phyloP scores from a whole-genome alignment of 2,329 filamentous ascomycete genomes.

The Ophiocordyceps camponoti-saundersi region DNA sequence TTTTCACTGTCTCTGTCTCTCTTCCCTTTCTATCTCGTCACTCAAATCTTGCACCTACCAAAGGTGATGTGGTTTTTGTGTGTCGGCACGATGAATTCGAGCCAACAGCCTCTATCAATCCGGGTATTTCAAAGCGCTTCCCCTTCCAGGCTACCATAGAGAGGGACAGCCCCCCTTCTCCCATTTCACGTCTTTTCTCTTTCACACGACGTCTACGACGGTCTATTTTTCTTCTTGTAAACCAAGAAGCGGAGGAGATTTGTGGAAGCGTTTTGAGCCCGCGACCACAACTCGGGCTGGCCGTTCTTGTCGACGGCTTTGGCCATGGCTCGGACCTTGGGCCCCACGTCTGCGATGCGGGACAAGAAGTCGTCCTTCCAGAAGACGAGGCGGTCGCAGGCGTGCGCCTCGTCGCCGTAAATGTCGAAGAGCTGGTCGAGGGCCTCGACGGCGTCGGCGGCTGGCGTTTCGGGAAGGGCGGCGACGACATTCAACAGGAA shows the following conservation, averaged over 20 bases:
- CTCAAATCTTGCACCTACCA: too few relatives aligned
- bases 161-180: background rate
- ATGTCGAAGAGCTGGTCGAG: constrained; percentile 52
- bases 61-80: background rate
- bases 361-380: constrained; percentile 43
- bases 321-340: constrained; percentile 36
- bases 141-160: background rate
- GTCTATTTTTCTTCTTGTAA: constrained; percentile 45
- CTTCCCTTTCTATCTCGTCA: background rate
- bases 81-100: too few relatives aligned
- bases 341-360: constrained; percentile 36
- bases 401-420: constrained; percentile 42
- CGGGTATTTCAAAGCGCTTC: background rate
- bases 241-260: constrained; percentile 45
- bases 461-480: constrained; percentile 30
- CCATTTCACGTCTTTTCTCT: too few relatives aligned
- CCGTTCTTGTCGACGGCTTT: constrained; percentile 46
- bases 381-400: constrained; percentile 45
- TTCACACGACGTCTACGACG: too few relatives aligned
- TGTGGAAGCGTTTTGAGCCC: constrained; percentile 42
- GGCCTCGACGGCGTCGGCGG: constrained; percentile 44
- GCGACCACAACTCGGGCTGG: constrained; percentile 34
- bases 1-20: background rate
- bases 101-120: background rate
- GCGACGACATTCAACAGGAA: constrained; percentile 42